These are phyloP conservation scores for Eucalyptus virginea DNA, from an alignment of 345 rosid genomes.

Conservation along the genomic window DNA sequence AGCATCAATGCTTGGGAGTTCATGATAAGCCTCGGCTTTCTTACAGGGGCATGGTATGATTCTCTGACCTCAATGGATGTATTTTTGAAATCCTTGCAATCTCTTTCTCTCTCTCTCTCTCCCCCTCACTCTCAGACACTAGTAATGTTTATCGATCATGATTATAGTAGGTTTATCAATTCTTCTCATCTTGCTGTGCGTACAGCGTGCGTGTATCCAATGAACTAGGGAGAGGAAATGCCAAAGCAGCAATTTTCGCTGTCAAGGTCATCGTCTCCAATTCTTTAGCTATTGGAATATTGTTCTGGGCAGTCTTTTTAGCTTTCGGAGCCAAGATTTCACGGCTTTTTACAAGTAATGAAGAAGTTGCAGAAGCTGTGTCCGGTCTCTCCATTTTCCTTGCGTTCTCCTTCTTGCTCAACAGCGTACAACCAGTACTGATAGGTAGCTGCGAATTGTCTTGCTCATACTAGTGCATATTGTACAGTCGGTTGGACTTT, in stretches of 20 bases:
- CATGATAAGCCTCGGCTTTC: slow-evolving; percentile 48
- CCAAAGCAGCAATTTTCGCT: slow-evolving; percentile 36
- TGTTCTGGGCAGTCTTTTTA: slow-evolving; percentile 28
- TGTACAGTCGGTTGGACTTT: not conserved
- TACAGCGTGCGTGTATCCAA: slow-evolving; percentile 60
- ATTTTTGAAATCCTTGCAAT: not conserved
- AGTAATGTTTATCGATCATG: not conserved
- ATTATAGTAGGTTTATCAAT: too few species aligned
- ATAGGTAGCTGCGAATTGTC: slow-evolving; percentile 11
- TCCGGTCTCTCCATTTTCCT: slow-evolving; percentile 42
- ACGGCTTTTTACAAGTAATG: slow-evolving; percentile 23
- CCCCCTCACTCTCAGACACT: not conserved
- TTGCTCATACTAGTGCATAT: not conserved
- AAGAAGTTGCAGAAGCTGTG: slow-evolving; percentile 23
- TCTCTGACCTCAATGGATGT: not conserved
- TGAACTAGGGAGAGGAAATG: slow-evolving; percentile 62
- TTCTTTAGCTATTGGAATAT: slow-evolving; percentile 25
- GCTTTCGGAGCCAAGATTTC: slow-evolving; percentile 27
- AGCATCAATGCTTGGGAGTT: slow-evolving; percentile 38
- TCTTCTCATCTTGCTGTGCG: not conserved
- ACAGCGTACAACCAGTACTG: slow-evolving; percentile 50
- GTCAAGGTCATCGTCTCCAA: slow-evolving; percentile 26
- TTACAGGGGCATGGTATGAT: slow-evolving; percentile 19
- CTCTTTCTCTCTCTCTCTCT: not conserved
- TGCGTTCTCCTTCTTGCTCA: slow-evolving; percentile 48